Base-by-base conservation (phyloP, 2,329 filamentous ascomycete species). In the Tympanopsis confertula region DNA sequence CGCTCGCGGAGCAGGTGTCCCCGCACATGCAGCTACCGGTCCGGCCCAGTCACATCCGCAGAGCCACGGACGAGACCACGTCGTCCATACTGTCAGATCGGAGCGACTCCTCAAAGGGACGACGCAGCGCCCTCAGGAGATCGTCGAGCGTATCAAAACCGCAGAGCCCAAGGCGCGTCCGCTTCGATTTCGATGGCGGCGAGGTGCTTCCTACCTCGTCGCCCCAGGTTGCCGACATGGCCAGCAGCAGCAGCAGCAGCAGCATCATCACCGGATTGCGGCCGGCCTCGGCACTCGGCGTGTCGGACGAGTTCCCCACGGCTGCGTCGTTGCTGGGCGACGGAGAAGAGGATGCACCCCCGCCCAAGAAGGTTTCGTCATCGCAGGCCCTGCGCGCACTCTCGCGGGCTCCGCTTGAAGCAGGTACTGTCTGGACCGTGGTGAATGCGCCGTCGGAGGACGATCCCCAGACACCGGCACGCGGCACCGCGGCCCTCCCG, bases 171-270 rank as follows among this genome's bases (percentile, higher is more conserved):
- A 66, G 74, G 20, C 65, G 72, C 41, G 76, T 80, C 40, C 73
- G 76, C 35, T 80, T 80, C 44, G 68, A 76, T 26, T 68, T 79
- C 35, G 66, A 67, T 50, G 74, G 74, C 38, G 59, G 66, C 44
- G 73, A 79, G 48, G 71, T 81, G 24, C 56, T 77, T 40, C 72
- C 75, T 15, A 77, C 74, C 35, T 59, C 66, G 19, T 76, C 73
- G 17, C 74, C 74, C 35, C 62, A 65, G 42, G 44, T 44, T 17
- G 50, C 48, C 32, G 32, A 42, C 45, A 50, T 38, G 49, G 39
- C 45, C 57, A 39, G 52, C 58, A 42, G 46, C 54, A 48, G 46
- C 60, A 52, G 12, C 49, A 39, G 46, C 57, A 39, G 52, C 58
- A 42, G 46, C 54, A 48, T 46, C 60, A 52, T 12, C 49, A 49